Percentiles rank a stretch among this genome's conserved stretches.
These are phyloP conservation scores for Staphylotrichum longicolle DNA, from an alignment of 495 filamentous ascomycete genomes.

Conservation along the genomic window DNA sequence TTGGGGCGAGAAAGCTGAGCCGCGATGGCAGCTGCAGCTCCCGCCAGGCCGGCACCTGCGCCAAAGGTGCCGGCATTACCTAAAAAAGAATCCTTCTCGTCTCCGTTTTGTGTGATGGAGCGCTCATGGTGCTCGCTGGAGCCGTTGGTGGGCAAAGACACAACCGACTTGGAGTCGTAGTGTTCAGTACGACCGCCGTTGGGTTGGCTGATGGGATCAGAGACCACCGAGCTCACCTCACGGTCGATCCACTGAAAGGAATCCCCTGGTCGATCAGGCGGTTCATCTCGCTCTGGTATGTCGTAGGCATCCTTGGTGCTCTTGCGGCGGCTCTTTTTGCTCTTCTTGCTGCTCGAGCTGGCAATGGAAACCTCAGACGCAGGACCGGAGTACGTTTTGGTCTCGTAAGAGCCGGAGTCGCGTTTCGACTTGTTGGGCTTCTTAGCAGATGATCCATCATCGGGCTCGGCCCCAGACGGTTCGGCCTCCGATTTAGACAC, in stretches of 20 bases:
- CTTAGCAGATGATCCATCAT: slow-evolving; percentile 26
- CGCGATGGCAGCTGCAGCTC: slow-evolving; percentile 42
- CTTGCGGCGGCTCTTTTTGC: slow-evolving; percentile 30
- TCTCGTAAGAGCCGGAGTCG: slow-evolving; percentile 29
- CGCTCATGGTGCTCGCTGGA: slow-evolving; percentile 25
- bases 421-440: slow-evolving; percentile 32
- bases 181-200: slow-evolving; percentile 30
- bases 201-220: slow-evolving; percentile 35
- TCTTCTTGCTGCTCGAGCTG: slow-evolving; percentile 30
- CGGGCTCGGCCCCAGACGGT: slow-evolving; percentile 8
- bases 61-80: slow-evolving; percentile 60
- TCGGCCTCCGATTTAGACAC: slow-evolving; percentile 4
- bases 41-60: slow-evolving; percentile 58
- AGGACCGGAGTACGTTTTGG: slow-evolving; percentile 30
- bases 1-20: slow-evolving; percentile 43
- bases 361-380: slow-evolving; percentile 32
- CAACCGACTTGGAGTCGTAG: slow-evolving; percentile 43
- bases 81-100: slow-evolving; percentile 58
- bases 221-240: slow-evolving; percentile 46
- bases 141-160: slow-evolving; percentile 42
- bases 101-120: slow-evolving; percentile 29
- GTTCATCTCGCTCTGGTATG: slow-evolving; percentile 35
- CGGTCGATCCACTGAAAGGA: slow-evolving; percentile 34
- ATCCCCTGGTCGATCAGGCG: slow-evolving; percentile 34
- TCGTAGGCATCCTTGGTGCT: slow-evolving; percentile 36